Conservation (phyloP, 345 rosid genomes). For the Mallotus nudiflorus region DNA sequence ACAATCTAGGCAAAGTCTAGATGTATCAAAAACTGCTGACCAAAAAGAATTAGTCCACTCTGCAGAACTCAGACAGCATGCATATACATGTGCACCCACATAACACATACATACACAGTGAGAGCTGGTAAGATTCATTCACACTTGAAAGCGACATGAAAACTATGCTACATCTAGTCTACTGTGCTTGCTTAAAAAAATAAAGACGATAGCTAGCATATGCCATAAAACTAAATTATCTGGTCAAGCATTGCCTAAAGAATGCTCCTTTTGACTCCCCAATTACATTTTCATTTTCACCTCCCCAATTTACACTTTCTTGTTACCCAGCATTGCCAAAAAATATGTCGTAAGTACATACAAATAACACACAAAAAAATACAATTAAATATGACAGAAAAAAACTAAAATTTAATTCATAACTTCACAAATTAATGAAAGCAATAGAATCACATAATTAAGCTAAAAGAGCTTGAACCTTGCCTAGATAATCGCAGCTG, state of each 20-base stretch:
- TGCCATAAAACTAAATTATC: not conserved
- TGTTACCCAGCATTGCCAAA: no score
- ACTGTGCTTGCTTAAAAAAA: not conserved
- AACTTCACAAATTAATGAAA: not conserved
- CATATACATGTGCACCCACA: no score
- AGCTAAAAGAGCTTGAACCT: not conserved
- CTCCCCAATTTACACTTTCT: not conserved
- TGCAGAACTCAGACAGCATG: no score
- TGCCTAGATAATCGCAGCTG: slow-evolving; percentile 5
- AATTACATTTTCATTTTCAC: not conserved
- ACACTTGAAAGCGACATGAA: not conserved
- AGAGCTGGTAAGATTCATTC: no score
- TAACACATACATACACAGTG: no score
- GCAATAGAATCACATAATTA: not conserved
- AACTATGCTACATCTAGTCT: not conserved
- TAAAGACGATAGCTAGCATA: not conserved
- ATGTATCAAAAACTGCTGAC: no score
- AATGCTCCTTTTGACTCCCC: not conserved
- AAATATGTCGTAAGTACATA: no score
- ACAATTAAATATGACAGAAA: not conserved
- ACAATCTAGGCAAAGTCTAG: not conserved
- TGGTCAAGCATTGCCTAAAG: not conserved
- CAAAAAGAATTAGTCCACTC: no score
- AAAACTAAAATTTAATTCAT: not conserved
- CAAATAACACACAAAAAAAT: not conserved